A percentile compares a stretch with the other conserved stretches of the same genome.
Evolutionary conservation across 176 grass and related monocot genomes (phyloP).

Genomic region (bread wheat (Triticum aestivum)): DNA sequence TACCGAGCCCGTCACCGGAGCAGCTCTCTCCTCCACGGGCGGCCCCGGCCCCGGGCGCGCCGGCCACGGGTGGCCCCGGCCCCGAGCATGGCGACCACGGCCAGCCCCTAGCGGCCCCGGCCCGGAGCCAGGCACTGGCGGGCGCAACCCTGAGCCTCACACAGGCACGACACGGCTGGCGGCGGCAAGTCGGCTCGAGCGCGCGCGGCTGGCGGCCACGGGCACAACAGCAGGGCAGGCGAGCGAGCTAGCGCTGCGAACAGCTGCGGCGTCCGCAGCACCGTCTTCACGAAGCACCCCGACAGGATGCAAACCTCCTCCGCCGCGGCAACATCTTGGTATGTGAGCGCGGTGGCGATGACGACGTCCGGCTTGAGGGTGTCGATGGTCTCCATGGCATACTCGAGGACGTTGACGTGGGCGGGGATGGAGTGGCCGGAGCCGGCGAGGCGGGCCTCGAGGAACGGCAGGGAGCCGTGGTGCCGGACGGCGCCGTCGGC

Average conservation of each 20-base stretch:
- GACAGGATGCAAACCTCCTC: conserved; percentile 55
- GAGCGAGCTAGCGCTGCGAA: conserved; percentile 26
- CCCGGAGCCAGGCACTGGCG: too few relatives aligned
- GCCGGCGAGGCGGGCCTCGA: conserved; percentile 49
- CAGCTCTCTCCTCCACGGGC: too few relatives aligned
- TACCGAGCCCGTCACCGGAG: too few relatives aligned
- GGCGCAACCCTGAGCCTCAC: too few relatives aligned
- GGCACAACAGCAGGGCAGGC: too few relatives aligned
- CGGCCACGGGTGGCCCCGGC: too few relatives aligned
- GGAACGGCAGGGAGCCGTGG: conserved; percentile 62
- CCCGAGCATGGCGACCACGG: too few relatives aligned
- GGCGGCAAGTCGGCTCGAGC: too few relatives aligned
- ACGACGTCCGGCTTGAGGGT: conserved; percentile 31
- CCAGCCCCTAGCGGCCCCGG: too few relatives aligned
- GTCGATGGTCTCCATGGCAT: conserved; percentile 74
- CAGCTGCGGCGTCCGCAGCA: conserved; percentile 71
- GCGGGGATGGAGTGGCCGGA: conserved; percentile 61
- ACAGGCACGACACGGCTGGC: too few relatives aligned
- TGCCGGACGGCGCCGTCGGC: conserved; percentile 65
- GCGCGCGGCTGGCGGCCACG: too few relatives aligned
- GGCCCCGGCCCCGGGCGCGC: too few relatives aligned
- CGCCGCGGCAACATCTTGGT: neutral
- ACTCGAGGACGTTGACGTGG: conserved; percentile 93
- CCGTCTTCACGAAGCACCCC: conserved; percentile 56
- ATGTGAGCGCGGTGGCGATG: neutral